These are phyloP conservation scores for Syzygium jambos DNA, from an alignment of 345 rosid species.

Conservation along the genomic window DNA sequence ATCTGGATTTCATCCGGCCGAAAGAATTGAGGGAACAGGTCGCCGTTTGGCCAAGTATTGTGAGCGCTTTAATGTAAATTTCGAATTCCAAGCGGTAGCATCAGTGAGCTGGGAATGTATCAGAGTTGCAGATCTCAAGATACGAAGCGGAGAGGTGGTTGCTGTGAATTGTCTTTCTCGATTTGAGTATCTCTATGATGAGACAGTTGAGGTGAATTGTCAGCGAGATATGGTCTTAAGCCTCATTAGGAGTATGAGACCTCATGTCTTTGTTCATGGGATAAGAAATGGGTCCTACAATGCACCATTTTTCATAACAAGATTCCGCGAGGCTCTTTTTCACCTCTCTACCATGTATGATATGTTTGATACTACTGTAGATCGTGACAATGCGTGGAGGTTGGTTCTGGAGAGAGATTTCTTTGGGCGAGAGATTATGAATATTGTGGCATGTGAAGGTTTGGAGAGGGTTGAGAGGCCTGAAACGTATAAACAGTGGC, in stretches of 20 bases:
- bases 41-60: slow-evolving; percentile 61
- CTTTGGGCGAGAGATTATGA: slow-evolving; percentile 26
- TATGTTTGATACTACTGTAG: slow-evolving; percentile 38
- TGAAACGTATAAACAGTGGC: slow-evolving; percentile 52
- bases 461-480: slow-evolving; percentile 42
- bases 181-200: slow-evolving; percentile 55
- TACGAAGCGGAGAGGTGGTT: slow-evolving; percentile 46
- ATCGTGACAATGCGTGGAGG: slow-evolving; percentile 43
- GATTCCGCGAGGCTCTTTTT: slow-evolving; percentile 82
- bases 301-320: slow-evolving; percentile 66
- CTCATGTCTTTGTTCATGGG: slow-evolving; percentile 45
- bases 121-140: slow-evolving; percentile 56
- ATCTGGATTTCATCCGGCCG: slow-evolving; percentile 22
- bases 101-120: slow-evolving; percentile 72
- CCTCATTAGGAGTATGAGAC: slow-evolving; percentile 61
- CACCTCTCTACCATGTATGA: slow-evolving; percentile 65
- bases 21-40: slow-evolving; percentile 43
- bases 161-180: slow-evolving; percentile 52
- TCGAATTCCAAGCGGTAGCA: slow-evolving; percentile 62
- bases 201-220: slow-evolving; percentile 47
- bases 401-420: slow-evolving; percentile 38
- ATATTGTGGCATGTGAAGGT: slow-evolving; percentile 40
- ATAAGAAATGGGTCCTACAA: slow-evolving; percentile 57
- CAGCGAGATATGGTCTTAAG: slow-evolving; percentile 50
- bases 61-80: slow-evolving; percentile 59